Evolutionary conservation across 495 filamentous ascomycete genomes (phyloP).

Genomic region (Penicillium egyptiacum): DNA sequence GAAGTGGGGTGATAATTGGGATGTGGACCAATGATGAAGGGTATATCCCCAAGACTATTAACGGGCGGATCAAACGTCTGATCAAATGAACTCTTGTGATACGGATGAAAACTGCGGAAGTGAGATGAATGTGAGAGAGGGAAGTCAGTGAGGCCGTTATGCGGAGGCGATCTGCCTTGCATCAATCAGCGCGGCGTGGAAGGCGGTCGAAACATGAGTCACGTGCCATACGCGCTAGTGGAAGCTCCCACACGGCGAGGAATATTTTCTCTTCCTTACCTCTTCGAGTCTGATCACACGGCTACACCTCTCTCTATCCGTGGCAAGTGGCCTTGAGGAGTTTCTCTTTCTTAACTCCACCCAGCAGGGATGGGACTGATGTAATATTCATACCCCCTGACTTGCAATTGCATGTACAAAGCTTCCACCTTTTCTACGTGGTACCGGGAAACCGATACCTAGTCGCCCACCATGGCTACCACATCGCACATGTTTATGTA

Average conservation of each 20-base stretch:
- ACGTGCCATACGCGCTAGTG: constrained; percentile 1
- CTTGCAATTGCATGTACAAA: constrained; percentile 36
- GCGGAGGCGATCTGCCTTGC: constrained; percentile 8
- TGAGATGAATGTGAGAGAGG: constrained; percentile 7
- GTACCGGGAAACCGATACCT: constrained; percentile 21
- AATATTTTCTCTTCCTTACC: constrained; percentile 24
- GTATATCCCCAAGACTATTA: neutral
- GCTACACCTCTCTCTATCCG: constrained; percentile 1
- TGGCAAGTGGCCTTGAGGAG: constrained; percentile 16
- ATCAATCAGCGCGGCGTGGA: constrained; percentile 1
- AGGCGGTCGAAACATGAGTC: constrained; percentile 12
- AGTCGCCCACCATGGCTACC: constrained; percentile 76
- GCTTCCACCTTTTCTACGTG: constrained; percentile 17
- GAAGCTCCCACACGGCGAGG: constrained; percentile 11
- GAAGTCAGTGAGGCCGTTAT: constrained; percentile 2
- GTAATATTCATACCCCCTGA: constrained; percentile 31
- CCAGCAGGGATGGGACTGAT: constrained; percentile 46
- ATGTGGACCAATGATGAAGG: neutral
- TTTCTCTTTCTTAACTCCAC: constrained; percentile 17
- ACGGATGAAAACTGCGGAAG: neutral
- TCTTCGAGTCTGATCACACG: constrained; percentile 4
- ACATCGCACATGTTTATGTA: constrained; percentile 98
- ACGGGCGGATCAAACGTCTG: neutral
- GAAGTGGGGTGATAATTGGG: constrained; percentile 23
- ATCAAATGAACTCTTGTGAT: too few relatives aligned